Conservation (phyloP, 2,329 filamentous ascomycete genomes). For the Basipetospora chlamydospora region DNA sequence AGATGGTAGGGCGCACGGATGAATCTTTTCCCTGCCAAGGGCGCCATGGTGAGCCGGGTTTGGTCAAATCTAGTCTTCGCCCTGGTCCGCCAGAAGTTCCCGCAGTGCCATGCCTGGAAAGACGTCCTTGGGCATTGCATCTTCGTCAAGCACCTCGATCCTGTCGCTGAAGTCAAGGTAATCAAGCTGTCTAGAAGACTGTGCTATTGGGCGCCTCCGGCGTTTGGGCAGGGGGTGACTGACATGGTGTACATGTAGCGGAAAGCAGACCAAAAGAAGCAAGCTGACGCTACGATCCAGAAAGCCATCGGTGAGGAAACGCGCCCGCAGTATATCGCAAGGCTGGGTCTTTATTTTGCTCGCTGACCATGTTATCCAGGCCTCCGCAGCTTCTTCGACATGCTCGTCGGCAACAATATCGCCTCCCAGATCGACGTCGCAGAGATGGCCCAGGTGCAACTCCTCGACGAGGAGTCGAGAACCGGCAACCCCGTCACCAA, state of each 20-base stretch:
- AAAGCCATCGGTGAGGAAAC: conserved; percentile 2
- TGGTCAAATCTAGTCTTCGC: background rate
- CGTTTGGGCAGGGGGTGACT: no score
- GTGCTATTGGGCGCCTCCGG: no score
- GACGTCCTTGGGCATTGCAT: background rate
- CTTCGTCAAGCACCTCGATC: conserved; percentile 1
- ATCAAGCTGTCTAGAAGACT: no score
- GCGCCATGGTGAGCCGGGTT: background rate
- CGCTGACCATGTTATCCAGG: no score
- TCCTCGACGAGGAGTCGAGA: conserved; percentile 7
- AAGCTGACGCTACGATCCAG: background rate
- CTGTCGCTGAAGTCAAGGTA: background rate
- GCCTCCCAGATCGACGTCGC: background rate
- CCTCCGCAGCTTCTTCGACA: background rate
- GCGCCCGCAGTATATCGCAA: no score
- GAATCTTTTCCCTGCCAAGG: no score
- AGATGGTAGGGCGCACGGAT: no score
- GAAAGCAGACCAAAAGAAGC: background rate
- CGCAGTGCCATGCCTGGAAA: background rate
- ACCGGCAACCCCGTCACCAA: conserved; percentile 5
- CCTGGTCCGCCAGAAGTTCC: background rate
- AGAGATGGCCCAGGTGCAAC: background rate
- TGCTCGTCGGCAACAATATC: background rate
- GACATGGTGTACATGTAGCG: no score
- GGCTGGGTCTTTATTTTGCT: no score